Conservation (phyloP, 2,329 filamentous ascomycete species). For the Chlorencoelia australis region DNA sequence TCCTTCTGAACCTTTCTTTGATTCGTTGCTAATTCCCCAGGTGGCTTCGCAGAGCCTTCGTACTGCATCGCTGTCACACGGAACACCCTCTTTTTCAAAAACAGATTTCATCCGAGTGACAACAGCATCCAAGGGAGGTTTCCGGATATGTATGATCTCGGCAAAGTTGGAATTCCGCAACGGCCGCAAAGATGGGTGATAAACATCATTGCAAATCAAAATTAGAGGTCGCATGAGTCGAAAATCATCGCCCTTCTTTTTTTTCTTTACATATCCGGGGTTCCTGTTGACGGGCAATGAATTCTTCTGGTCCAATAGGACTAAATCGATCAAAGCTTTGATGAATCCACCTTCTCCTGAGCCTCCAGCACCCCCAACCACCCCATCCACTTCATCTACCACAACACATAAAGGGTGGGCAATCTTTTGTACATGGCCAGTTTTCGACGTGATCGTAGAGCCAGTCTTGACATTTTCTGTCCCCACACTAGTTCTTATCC, state of each 20-base stretch:
- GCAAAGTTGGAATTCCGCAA: constrained; percentile 77
- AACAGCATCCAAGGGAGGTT: constrained; percentile 78
- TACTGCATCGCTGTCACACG: constrained; percentile 81
- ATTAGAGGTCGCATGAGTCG: constrained; percentile 79
- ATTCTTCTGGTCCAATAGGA: constrained; percentile 80
- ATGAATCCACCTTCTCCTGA: constrained; percentile 90
- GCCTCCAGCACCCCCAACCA: constrained; percentile 66
- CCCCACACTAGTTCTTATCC: constrained; percentile 83
- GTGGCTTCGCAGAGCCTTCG: constrained; percentile 74
- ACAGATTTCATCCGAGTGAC: constrained; percentile 71
- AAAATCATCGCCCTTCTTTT: constrained; percentile 76
- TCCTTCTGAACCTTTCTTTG: constrained; percentile 55
- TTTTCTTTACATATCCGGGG: constrained; percentile 30
- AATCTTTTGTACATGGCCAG: constrained; percentile 51
- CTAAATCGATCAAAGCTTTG: constrained; percentile 85
- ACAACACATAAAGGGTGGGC: constrained; percentile 86
- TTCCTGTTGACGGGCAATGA: constrained; percentile 29
- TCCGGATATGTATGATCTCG: constrained; percentile 85
- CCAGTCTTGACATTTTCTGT: constrained; percentile 87
- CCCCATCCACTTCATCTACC: constrained; percentile 94
- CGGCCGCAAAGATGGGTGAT: constrained; percentile 78
- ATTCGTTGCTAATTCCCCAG: constrained; percentile 71
- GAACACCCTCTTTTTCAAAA: constrained; percentile 81
- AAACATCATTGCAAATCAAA: constrained; percentile 94
- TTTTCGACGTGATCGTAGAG: constrained; percentile 40